Conservation (phyloP, 2,329 filamentous ascomycete genomes). For the Ophiocordyceps unilateralis region DNA sequence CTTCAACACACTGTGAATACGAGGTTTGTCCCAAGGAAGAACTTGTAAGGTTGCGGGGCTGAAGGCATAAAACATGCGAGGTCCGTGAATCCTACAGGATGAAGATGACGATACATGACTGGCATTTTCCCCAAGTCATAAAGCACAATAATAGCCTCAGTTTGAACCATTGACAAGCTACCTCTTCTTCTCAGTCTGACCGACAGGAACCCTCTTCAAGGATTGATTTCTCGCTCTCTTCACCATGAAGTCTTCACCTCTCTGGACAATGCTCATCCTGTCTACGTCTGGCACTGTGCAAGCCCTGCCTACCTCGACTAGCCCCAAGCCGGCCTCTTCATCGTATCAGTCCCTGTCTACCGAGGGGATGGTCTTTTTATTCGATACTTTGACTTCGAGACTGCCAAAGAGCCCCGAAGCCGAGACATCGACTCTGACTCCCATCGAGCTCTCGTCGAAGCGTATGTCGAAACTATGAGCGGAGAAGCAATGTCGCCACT, state of each 20-base stretch:
- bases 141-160: too few relatives aligned
- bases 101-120: too few relatives aligned
- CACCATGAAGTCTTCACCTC: neutral
- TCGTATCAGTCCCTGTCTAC: neutral
- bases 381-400: neutral
- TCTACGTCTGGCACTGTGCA: neutral
- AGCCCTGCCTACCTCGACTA: neutral
- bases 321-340: neutral
- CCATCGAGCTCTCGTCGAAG: neutral
- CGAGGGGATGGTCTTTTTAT: neutral
- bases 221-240: neutral
- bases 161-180: too few relatives aligned
- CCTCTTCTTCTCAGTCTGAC: too few relatives aligned
- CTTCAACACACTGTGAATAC: neutral
- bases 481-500: neutral
- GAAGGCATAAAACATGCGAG: neutral
- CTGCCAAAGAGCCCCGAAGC: neutral
- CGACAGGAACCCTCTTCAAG: too few relatives aligned
- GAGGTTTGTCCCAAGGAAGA: neutral
- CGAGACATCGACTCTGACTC: neutral
- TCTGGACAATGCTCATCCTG: neutral
- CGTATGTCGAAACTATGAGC: neutral
- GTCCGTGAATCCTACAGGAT: neutral
- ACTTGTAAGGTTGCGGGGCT: neutral
- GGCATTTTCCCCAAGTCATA: too few relatives aligned